A percentile compares a stretch with the other conserved stretches of the same genome.
Evolutionary conservation across 805 yeast genomes (phyloP).

Genomic region (Suhomyces sp.): DNA sequence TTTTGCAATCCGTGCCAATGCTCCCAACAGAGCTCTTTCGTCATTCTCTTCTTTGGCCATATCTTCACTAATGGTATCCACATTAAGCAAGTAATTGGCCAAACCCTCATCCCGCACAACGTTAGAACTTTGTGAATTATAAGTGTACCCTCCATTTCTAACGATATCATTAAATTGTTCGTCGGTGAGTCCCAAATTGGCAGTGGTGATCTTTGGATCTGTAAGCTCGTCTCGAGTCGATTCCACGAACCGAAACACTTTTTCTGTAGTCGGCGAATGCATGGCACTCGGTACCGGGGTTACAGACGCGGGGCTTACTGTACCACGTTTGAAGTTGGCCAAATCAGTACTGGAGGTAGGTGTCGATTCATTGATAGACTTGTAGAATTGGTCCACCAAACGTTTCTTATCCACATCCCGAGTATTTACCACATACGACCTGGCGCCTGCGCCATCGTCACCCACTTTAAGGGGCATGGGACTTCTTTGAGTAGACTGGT

Average conservation of each 20-base stretch:
- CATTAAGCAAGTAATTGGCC: slow-evolving; percentile 27
- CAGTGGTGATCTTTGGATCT: too few relatives aligned
- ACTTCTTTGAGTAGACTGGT: slow-evolving; percentile 8
- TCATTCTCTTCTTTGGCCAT: slow-evolving; percentile 4
- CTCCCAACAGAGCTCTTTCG: slow-evolving; percentile 7
- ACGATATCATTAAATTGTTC: slow-evolving; percentile 15
- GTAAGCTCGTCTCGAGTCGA: slow-evolving; percentile 4
- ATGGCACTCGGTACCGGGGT: slow-evolving; percentile 1
- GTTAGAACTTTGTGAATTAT: slow-evolving; percentile 4
- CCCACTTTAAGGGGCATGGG: slow-evolving; percentile 8
- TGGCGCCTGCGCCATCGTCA: slow-evolving; percentile 6
- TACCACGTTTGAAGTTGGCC: slow-evolving; percentile 1
- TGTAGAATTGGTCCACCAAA: slow-evolving; percentile 43
- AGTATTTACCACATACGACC: slow-evolving; percentile 2
- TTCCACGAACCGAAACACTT: slow-evolving; percentile 4
- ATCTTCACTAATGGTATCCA: slow-evolving; percentile 25
- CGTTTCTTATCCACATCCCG: slow-evolving; percentile 26
- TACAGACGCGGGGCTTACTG: not conserved
- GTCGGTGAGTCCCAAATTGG: slow-evolving; percentile 6
- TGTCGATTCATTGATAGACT: slow-evolving; percentile 19
- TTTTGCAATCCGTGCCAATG: slow-evolving; percentile 5
- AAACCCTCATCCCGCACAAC: slow-evolving; percentile 25
- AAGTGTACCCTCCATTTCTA: slow-evolving; percentile 21
- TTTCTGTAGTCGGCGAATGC: slow-evolving; percentile 3
- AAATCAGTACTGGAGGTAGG: slow-evolving; percentile 4